Conservation (phyloP, 140 eudicot species). For the Ambrosia hybrid region DNA sequence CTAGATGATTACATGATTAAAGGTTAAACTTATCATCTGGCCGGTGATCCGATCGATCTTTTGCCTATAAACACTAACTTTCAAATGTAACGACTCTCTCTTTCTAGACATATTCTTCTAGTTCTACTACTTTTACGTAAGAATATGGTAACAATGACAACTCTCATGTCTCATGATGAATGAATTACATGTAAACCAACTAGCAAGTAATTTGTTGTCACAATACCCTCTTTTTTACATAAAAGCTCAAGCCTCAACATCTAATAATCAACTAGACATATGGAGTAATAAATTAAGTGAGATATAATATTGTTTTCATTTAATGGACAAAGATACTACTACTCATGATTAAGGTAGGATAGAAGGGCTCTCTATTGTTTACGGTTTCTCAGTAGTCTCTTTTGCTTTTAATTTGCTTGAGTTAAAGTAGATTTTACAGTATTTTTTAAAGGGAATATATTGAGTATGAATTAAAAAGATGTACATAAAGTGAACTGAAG, state of each 20-base stretch:
- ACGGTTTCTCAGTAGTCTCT: not conserved
- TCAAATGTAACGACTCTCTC: too few relatives aligned
- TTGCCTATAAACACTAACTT: too few relatives aligned
- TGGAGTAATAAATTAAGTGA: not conserved
- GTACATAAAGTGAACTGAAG: not conserved
- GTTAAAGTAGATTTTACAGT: not conserved
- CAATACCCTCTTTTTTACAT: not conserved
- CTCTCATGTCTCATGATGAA: too few relatives aligned
- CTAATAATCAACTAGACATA: not conserved
- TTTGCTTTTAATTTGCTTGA: not conserved
- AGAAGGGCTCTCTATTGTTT: not conserved
- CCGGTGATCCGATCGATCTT: too few relatives aligned
- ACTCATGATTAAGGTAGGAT: not conserved
- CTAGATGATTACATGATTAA: too few relatives aligned
- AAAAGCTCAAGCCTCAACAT: not conserved
- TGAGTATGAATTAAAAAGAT: not conserved
- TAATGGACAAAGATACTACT: not conserved
- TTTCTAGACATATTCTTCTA: too few relatives aligned
- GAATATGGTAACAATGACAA: too few relatives aligned
- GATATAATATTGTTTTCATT: not conserved
- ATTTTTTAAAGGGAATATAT: not conserved
- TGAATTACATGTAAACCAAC: too few relatives aligned
- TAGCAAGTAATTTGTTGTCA: too few relatives aligned
- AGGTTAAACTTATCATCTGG: too few relatives aligned
- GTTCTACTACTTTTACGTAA: too few relatives aligned